These are phyloP conservation scores for Penicillium sclerotiorum DNA, from an alignment of 2,329 filamentous ascomycete species.

Conservation along the genomic window DNA sequence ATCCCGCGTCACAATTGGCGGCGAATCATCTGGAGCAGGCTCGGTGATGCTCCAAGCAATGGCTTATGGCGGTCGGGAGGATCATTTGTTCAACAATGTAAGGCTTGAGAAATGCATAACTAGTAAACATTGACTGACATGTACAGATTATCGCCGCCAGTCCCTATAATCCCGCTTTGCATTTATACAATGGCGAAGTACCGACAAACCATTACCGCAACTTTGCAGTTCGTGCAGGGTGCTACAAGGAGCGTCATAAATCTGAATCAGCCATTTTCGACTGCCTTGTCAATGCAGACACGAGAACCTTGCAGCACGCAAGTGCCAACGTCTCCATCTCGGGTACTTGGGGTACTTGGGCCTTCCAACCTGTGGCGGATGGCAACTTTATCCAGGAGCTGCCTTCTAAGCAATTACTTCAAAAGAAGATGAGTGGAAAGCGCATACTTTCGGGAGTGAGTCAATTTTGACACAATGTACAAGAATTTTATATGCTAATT, in stretches of 20 bases:
- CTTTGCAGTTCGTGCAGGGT: conserved; percentile 49
- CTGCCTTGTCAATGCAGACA: conserved; percentile 43
- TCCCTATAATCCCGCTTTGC: conserved; percentile 60
- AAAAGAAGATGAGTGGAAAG: conserved; percentile 42
- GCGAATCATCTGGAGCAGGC: conserved; percentile 14
- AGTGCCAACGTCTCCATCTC: conserved; percentile 36
- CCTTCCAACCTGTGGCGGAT: conserved; percentile 50
- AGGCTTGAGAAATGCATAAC: conserved; percentile 4
- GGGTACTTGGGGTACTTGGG: conserved; percentile 45
- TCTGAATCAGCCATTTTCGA: conserved; percentile 39
- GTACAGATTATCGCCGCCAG: conserved; percentile 43
- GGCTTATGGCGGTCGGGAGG: conserved; percentile 15
- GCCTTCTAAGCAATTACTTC: conserved; percentile 41
- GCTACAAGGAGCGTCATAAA: conserved; percentile 18
- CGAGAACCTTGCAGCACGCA: conserved; percentile 41
- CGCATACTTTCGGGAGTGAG: conserved; percentile 36
- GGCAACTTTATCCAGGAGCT: conserved; percentile 41
- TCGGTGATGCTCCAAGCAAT: conserved; percentile 13
- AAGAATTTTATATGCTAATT: not conserved
- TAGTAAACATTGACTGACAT: conserved; percentile 1
- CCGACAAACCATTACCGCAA: conserved; percentile 51
- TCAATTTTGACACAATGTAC: not conserved
- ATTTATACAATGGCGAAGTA: conserved; percentile 51
- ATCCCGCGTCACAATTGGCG: conserved; percentile 12
- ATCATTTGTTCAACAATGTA: conserved; percentile 27